These are phyloP conservation scores for Carex cristatella DNA, from an alignment of 176 grass and related monocot species.

Conservation along the genomic window DNA sequence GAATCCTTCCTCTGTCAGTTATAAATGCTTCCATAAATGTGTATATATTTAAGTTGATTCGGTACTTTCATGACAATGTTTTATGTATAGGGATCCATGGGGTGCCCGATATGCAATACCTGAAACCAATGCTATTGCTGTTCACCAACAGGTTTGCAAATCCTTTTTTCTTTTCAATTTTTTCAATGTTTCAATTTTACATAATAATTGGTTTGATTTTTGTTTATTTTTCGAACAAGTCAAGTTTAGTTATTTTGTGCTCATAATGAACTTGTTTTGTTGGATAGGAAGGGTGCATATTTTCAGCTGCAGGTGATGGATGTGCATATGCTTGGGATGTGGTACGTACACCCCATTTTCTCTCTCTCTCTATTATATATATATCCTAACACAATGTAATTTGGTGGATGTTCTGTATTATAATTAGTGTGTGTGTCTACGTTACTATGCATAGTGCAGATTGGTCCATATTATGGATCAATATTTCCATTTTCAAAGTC, in stretches of 20 bases:
- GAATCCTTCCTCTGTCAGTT: neutral
- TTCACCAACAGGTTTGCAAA: slow-evolving; percentile 55
- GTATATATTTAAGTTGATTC: neutral
- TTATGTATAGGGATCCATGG: slow-evolving; percentile 62
- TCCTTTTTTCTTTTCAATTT: neutral
- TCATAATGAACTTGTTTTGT: neutral
- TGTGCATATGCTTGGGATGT: slow-evolving; percentile 93
- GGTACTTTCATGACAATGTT: neutral
- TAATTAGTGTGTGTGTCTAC: neutral
- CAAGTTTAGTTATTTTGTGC: neutral
- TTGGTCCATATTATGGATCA: too few relatives aligned
- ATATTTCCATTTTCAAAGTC: too few relatives aligned
- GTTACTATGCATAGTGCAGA: too few relatives aligned
- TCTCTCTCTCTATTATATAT: neutral
- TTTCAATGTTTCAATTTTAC: neutral
- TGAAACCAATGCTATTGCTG: slow-evolving; percentile 84
- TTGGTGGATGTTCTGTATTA: neutral
- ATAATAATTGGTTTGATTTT: neutral
- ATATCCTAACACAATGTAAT: neutral
- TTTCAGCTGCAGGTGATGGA: slow-evolving; percentile 76
- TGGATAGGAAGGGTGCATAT: slow-evolving; percentile 83
- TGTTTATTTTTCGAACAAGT: neutral
- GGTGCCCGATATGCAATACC: slow-evolving; percentile 76
- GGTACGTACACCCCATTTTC: slow-evolving; percentile 47
- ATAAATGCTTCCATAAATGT: neutral